Percentiles rank a stretch among this genome's conserved stretches.
Evolutionary conservation across 768 basidiomycete species (phyloP).

Genomic region (Exidia glandulosa): DNA sequence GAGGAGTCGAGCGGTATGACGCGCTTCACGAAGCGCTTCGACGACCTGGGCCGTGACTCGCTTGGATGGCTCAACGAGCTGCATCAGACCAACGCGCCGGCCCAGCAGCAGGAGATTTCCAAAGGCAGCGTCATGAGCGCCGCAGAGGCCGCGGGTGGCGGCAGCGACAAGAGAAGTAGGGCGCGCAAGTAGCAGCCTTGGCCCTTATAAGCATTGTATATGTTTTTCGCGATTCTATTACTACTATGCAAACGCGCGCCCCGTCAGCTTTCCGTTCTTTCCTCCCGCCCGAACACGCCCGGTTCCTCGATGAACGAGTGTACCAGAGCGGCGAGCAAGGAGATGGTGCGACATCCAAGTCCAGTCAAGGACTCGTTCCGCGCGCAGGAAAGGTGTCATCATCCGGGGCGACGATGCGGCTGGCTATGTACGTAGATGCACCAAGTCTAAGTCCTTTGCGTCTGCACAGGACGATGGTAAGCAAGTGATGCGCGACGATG

Average conservation of each 20-base stretch:
- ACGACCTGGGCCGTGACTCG: not conserved
- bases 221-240: not conserved
- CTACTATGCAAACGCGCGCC: not conserved
- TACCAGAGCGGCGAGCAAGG: not conserved
- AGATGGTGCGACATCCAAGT: not conserved
- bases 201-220: not conserved
- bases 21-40: not conserved
- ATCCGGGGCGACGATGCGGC: not conserved
- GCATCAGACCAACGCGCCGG: not conserved
- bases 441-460: not conserved
- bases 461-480: not conserved
- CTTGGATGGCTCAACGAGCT: not conserved
- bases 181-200: not conserved
- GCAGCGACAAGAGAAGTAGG: not conserved
- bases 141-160: not conserved
- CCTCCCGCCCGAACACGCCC: not conserved
- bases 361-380: not conserved
- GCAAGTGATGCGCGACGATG: not conserved
- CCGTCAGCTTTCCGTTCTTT: constrained; percentile 1
- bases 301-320: not conserved
- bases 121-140: not conserved
- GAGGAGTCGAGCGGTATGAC: not conserved
- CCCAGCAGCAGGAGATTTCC: not conserved
- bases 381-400: not conserved
- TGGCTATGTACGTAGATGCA: not conserved